Conservation (phyloP, 2,329 filamentous ascomycete species). For the Colletotrichum brevisporum region DNA sequence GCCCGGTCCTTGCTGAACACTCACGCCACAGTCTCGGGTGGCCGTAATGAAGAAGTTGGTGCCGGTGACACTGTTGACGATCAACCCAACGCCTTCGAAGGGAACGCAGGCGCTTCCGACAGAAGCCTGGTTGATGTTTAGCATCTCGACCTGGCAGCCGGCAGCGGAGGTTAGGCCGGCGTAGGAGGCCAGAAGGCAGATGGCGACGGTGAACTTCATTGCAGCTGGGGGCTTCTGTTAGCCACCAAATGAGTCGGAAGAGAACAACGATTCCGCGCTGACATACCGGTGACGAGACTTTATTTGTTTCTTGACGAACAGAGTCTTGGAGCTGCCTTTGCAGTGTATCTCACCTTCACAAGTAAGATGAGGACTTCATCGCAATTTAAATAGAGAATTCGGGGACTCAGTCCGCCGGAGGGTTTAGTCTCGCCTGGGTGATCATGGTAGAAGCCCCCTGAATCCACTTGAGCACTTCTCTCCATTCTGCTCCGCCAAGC, state of each 20-base stretch:
- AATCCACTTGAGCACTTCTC: no score
- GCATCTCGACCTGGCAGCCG: constrained; percentile 9
- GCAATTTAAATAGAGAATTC: no score
- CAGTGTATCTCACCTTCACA: no score
- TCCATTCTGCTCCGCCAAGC: no score
- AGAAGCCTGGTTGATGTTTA: neutral
- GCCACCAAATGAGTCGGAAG: neutral
- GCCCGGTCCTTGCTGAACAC: neutral
- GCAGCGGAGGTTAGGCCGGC: neutral
- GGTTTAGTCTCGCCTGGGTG: no score
- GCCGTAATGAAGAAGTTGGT: constrained; percentile 2
- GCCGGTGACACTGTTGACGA: neutral
- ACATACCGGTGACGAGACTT: neutral
- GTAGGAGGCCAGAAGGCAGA: neutral
- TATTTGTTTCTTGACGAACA: neutral
- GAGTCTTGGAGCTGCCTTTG: neutral
- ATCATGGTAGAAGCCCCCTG: no score
- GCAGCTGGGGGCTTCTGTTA: neutral
- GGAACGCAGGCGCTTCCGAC: constrained; percentile 8
- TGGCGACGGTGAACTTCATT: constrained; percentile 9
- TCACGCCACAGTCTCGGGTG: constrained; percentile 8
- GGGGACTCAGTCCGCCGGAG: no score
- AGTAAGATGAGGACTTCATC: no score
- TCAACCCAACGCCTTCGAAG: neutral
- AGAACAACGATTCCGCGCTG: neutral